These are phyloP conservation scores for Rusavskia elegans DNA, from an alignment of 495 filamentous ascomycete species.

Conservation along the genomic window DNA sequence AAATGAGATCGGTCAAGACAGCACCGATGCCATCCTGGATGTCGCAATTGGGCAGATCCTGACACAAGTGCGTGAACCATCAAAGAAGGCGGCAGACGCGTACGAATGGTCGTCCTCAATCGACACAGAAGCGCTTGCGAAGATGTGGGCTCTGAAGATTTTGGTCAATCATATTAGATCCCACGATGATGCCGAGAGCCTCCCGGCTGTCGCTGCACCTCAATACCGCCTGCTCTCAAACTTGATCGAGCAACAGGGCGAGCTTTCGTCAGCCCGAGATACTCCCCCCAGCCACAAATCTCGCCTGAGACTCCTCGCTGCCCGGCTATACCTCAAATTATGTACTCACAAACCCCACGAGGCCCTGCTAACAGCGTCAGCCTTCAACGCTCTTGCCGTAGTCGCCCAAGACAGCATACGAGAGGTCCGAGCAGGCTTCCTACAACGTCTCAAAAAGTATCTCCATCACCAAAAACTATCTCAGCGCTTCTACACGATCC, in stretches of 20 bases:
- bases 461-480: slow-evolving; percentile 51
- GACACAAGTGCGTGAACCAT: slow-evolving; percentile 43
- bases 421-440: slow-evolving; percentile 60
- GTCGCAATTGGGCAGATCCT: slow-evolving; percentile 66
- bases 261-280: slow-evolving; percentile 55
- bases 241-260: slow-evolving; percentile 57
- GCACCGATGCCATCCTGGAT: slow-evolving; percentile 53
- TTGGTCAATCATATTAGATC: slow-evolving; percentile 76
- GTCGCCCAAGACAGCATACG: slow-evolving; percentile 63
- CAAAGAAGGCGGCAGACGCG: slow-evolving; percentile 26
- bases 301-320: slow-evolving; percentile 65
- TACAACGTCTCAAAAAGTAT: slow-evolving; percentile 77
- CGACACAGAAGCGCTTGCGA: slow-evolving; percentile 71
- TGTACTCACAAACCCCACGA: slow-evolving; percentile 61
- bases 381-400: slow-evolving; percentile 68
- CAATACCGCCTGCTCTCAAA: slow-evolving; percentile 66
- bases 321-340: slow-evolving; percentile 69
- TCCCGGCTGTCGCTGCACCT: slow-evolving; percentile 38
- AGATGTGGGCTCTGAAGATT: slow-evolving; percentile 75
- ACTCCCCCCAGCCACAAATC: slow-evolving; percentile 62
- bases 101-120: slow-evolving; percentile 55
- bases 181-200: slow-evolving; percentile 33
- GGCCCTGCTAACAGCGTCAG: slow-evolving; percentile 46
- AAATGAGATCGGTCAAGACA: slow-evolving; percentile 52
- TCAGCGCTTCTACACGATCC: slow-evolving; percentile 67